These are phyloP conservation scores for Penicillium goetzii DNA, from an alignment of 495 filamentous ascomycete genomes.

Conservation along the genomic window DNA sequence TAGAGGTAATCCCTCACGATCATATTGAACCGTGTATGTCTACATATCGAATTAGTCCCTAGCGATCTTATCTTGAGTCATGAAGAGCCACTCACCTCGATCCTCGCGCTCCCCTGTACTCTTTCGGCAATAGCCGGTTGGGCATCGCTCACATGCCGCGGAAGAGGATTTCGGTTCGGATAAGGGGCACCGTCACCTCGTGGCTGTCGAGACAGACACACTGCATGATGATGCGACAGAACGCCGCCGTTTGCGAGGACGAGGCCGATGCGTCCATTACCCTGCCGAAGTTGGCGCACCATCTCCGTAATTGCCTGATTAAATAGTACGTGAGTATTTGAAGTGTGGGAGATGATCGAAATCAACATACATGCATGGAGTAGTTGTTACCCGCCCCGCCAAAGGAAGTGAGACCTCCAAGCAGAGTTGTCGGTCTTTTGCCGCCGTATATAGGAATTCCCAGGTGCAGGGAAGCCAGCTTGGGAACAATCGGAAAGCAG, in stretches of 20 bases:
- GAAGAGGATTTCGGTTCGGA: conserved; percentile 24
- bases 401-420: conserved; percentile 62
- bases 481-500: conserved; percentile 63
- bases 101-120: conserved; percentile 8
- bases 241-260: conserved; percentile 61
- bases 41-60: conserved; percentile 17
- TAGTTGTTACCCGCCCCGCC: conserved; percentile 65
- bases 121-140: background rate
- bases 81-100: conserved; percentile 46
- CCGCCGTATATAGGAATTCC: conserved; percentile 43
- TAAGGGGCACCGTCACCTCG: conserved; percentile 25
- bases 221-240: conserved; percentile 56
- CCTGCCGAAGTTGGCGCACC: conserved; percentile 46
- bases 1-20: conserved; percentile 41
- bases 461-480: conserved; percentile 58
- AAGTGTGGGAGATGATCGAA: background rate
- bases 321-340: background rate
- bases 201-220: conserved; percentile 49
- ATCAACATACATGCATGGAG: conserved; percentile 55
- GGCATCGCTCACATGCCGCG: background rate
- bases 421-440: conserved; percentile 53
- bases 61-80: background rate
- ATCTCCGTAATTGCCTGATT: conserved; percentile 53
- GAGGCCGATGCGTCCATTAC: conserved; percentile 46
- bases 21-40: conserved; percentile 61